Evolutionary conservation across 805 yeast species (phyloP).

Genomic region (Yamadazyma sp.): DNA sequence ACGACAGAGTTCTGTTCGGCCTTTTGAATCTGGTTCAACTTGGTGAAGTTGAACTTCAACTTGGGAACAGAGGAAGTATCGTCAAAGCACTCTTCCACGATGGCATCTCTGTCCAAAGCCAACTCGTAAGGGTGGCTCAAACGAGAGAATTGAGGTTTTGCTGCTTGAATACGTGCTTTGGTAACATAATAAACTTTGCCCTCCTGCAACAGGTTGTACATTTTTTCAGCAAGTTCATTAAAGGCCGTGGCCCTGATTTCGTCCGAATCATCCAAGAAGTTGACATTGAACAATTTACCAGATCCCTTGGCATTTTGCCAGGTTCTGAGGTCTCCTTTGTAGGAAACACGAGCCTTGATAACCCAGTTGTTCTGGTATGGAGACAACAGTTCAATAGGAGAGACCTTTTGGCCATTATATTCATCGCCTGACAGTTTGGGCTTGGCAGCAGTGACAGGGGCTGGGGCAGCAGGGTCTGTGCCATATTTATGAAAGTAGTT

Average conservation of each 20-base stretch:
- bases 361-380: constrained; percentile 93
- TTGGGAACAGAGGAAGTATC: constrained; percentile 65
- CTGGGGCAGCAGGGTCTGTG: constrained; percentile 12
- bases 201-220: constrained; percentile 74
- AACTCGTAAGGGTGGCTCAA: constrained; percentile 88
- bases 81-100: constrained; percentile 65
- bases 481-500: constrained; percentile 28
- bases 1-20: constrained; percentile 69
- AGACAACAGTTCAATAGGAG: constrained; percentile 72
- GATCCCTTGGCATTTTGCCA: constrained; percentile 87
- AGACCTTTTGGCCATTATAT: constrained; percentile 10
- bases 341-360: constrained; percentile 87
- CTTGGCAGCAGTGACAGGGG: not conserved
- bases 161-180: constrained; percentile 74
- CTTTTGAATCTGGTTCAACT: constrained; percentile 62
- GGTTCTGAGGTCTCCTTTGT: constrained; percentile 81
- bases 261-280: constrained; percentile 89
- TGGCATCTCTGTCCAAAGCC: constrained; percentile 74
- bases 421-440: constrained; percentile 1
- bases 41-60: constrained; percentile 71
- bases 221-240: constrained; percentile 80
- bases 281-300: constrained; percentile 86
- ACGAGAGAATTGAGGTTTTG: constrained; percentile 83
- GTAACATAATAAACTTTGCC: constrained; percentile 86
- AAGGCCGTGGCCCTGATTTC: constrained; percentile 96